Evolutionary conservation across 2,329 filamentous ascomycete genomes (phyloP), one percentile per base, ranked within the genome.

Genomic region (Calonectria hongkongensis): DNA sequence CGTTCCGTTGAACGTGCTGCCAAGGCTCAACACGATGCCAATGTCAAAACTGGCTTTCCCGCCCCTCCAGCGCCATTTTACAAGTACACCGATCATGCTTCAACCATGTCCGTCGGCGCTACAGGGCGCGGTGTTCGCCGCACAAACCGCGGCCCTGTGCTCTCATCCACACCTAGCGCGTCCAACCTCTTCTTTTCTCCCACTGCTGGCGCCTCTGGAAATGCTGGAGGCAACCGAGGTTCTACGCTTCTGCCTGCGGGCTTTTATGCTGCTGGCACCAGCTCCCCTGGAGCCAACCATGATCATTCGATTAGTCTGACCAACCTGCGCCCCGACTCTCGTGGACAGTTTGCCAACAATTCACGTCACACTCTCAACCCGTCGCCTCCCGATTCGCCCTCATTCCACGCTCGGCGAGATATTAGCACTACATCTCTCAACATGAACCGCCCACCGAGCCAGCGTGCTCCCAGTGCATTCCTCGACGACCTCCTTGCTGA

Each of bases 151-250:
- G 89, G 87, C 1, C 87, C 89, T 63, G 84, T 86, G 36, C 88
- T 88, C 2, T 90, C 90, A 12, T 86, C 86, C 64, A 91, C 89
- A 30, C 91, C 88, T 13, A 94, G 90, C 80, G 87, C 89, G 78
- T 91, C 91, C 45, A 94, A 93, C 74, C 88, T 98, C 18, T 99
- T 99, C 90, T 99, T 98, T 87, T 98, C 95, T 9, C 97, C 97
- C 0, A 98, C 97, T 0, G 96, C 96, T 1, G 91, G 91, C 50
- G 87, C 90, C 9, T 87, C 94, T 2, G 94, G 93, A 16, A 91
- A 90, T 47, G 86, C 88, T 16, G 87, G 88, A 70, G 87, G 88
- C 64, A 91, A 91, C 77, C 93, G 96, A 66, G 91, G 90, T 72
- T 98, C 95, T 1, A 88, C 88, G n/a, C 98, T 96, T 82, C 88